Conservation (phyloP, 768 basidiomycete species). For the Panellus pusillus region DNA sequence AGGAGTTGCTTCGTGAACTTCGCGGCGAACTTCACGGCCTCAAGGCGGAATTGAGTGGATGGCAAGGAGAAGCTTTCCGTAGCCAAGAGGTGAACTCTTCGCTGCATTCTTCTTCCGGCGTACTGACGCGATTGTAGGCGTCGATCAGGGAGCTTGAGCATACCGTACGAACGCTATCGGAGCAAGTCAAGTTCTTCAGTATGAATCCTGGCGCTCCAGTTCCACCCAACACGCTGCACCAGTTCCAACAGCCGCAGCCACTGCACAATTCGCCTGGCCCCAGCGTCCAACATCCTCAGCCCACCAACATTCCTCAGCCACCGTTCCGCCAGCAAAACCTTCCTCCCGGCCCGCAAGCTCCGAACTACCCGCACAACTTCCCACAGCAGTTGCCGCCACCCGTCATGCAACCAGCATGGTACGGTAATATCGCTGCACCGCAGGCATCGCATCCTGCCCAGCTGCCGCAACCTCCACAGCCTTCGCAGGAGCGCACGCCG, state of each 20-base stretch:
- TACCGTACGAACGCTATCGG: slow-evolving; percentile 68
- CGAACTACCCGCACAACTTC: slow-evolving; percentile 40
- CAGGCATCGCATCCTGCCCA: slow-evolving; percentile 81
- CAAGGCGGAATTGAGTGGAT: slow-evolving; percentile 76
- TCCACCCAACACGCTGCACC: slow-evolving; percentile 35
- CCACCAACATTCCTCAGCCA: slow-evolving; percentile 33
- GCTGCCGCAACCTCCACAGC: slow-evolving; percentile 53
- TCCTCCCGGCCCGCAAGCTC: slow-evolving; percentile 37
- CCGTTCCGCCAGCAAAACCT: slow-evolving; percentile 46
- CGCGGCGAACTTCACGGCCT: slow-evolving; percentile 72
- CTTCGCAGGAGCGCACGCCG: slow-evolving; percentile 45
- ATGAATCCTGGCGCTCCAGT: slow-evolving; percentile 45
- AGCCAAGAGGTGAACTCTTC: slow-evolving; percentile 64
- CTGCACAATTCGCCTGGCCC: slow-evolving; percentile 42
- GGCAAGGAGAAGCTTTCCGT: slow-evolving; percentile 79
- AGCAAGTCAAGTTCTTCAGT: slow-evolving; percentile 80
- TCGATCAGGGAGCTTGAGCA: slow-evolving; percentile 82
- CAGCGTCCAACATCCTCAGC: slow-evolving; percentile 37
- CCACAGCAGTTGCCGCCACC: slow-evolving; percentile 39
- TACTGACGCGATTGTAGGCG: slow-evolving; percentile 41
- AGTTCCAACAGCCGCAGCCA: slow-evolving; percentile 41
- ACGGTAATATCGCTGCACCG: slow-evolving; percentile 70
- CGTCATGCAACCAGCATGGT: slow-evolving; percentile 59
- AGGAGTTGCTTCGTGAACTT: slow-evolving; percentile 75
- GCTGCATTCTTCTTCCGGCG: background rate